These are phyloP conservation scores for Diversispora epigaea DNA, from an alignment of 192 early-diverging fungal genomes.

Conservation along the genomic window DNA sequence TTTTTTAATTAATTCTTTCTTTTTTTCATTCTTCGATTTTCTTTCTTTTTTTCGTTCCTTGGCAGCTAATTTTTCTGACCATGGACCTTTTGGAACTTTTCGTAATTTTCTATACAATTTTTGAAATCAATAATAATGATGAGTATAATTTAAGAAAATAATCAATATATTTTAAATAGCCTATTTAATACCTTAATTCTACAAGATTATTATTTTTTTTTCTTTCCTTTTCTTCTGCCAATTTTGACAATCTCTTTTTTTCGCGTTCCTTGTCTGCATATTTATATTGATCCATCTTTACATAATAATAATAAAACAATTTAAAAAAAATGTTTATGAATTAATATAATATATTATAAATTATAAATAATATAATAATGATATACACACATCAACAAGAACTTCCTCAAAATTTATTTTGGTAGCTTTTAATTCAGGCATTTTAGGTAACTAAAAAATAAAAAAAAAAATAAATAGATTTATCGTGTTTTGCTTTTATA, in stretches of 20 bases:
- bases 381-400: background rate
- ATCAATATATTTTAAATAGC: too few species aligned
- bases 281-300: constrained; percentile 60
- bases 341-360: background rate
- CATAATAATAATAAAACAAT: constrained; percentile 23
- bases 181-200: too few species aligned
- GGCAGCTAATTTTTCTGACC: constrained; percentile 71
- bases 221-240: constrained; percentile 38
- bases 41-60: constrained; percentile 67
- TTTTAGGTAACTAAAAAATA: constrained; percentile 72
- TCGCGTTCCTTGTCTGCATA: constrained; percentile 73
- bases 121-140: too few species aligned
- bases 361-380: background rate
- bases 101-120: background rate
- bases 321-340: background rate
- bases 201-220: too few species aligned
- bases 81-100: constrained; percentile 42
- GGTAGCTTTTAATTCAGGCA: constrained; percentile 83
- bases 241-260: constrained; percentile 59
- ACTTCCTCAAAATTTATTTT: constrained; percentile 37
- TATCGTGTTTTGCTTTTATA: background rate
- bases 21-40: constrained; percentile 65
- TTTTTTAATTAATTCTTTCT: constrained; percentile 51
- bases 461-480: constrained; percentile 3
- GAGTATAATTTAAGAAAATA: too few species aligned